Evolutionary conservation across 495 filamentous ascomycete genomes (phyloP).

Genomic region (Copromyces sp.): DNA sequence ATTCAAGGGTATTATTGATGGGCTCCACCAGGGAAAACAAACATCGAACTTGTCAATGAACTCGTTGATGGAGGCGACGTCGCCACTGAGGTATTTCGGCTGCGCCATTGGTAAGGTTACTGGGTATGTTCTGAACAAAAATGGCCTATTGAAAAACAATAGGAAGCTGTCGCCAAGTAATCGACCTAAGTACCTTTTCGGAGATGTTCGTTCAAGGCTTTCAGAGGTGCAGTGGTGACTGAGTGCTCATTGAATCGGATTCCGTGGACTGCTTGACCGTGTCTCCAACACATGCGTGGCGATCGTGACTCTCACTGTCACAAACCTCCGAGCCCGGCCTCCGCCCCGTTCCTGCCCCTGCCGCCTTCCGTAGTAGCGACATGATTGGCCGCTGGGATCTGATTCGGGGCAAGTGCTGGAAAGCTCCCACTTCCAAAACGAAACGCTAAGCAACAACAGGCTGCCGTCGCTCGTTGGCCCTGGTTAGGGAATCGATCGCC

Average conservation of each 20-base stretch:
- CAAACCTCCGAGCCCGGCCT: background rate
- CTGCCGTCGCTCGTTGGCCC: background rate
- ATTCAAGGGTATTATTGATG: background rate
- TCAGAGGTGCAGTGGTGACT: background rate
- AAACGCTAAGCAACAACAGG: background rate
- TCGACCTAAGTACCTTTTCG: background rate
- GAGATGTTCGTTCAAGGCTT: background rate
- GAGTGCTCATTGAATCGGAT: background rate
- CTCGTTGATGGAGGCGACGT: slow-evolving; percentile 59
- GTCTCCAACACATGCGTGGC: background rate
- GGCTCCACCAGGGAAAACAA: slow-evolving; percentile 29
- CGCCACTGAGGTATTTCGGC: slow-evolving; percentile 72
- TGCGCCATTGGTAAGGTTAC: slow-evolving; percentile 10
- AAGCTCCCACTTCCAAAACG: background rate
- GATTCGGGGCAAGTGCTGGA: background rate
- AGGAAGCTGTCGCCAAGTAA: background rate
- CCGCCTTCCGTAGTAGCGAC: background rate
- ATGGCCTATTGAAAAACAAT: background rate
- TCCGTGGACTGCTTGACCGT: background rate
- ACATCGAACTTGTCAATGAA: slow-evolving; percentile 92
- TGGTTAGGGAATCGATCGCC: background rate
- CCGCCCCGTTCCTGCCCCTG: background rate
- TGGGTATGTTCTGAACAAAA: background rate
- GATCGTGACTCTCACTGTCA: background rate
- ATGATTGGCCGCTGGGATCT: background rate